Conservation (phyloP, 2,329 filamentous ascomycete genomes). For the Graphilbum fragrans region DNA sequence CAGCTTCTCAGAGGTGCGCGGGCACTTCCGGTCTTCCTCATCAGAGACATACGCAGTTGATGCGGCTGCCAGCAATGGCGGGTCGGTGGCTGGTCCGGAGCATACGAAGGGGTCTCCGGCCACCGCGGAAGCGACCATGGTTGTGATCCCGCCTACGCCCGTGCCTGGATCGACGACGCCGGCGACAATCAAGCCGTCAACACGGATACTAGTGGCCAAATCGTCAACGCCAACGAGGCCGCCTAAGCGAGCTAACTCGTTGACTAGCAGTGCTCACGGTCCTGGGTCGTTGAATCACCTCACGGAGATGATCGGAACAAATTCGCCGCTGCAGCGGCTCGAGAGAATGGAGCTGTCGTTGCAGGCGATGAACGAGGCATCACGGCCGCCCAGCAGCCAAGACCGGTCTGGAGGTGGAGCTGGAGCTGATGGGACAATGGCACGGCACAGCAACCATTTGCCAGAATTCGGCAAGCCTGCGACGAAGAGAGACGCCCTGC, state of each 20-base stretch:
- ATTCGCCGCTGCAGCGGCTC: slow-evolving; percentile 38
- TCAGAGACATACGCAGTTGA: not conserved
- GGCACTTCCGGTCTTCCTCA: not conserved
- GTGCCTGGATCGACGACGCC: not conserved
- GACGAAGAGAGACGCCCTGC: slow-evolving; percentile 31
- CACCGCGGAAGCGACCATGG: too few species aligned
- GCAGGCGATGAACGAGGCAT: slow-evolving; percentile 15
- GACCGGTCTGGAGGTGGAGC: slow-evolving; percentile 12
- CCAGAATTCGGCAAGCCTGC: slow-evolving; percentile 14
- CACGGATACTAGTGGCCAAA: not conserved
- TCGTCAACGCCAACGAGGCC: slow-evolving; percentile 12
- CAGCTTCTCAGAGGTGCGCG: slow-evolving; percentile 10
- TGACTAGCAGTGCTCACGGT: slow-evolving; percentile 24
- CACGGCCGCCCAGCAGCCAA: slow-evolving; percentile 17
- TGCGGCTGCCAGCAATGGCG: not conserved
- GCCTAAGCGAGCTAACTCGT: slow-evolving; percentile 17
- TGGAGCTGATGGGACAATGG: slow-evolving; percentile 7
- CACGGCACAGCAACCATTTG: slow-evolving; percentile 9
- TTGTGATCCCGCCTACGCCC: not conserved
- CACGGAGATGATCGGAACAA: slow-evolving; percentile 28
- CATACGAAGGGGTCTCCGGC: not conserved
- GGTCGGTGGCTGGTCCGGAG: not conserved
- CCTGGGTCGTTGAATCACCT: too few species aligned
- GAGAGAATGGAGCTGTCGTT: slow-evolving; percentile 27
- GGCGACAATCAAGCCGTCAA: not conserved